Conservation (phyloP, 441 rosid species). For the Gossypium davidsonii region DNA sequence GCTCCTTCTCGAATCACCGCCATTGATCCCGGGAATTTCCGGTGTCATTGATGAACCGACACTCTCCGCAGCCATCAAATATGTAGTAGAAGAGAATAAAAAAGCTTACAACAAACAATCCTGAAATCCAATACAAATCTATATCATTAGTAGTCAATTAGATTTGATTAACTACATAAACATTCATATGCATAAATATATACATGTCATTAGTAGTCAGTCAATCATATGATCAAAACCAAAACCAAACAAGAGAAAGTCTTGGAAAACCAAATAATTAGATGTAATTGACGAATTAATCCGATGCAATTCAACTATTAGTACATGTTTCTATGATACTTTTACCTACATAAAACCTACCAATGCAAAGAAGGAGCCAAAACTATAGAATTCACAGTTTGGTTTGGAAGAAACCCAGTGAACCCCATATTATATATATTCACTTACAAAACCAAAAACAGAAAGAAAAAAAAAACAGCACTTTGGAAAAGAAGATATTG, state of each 20-base stretch:
- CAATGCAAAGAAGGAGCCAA: background rate
- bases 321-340: too few species aligned
- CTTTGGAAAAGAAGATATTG: too few species aligned
- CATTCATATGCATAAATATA: background rate
- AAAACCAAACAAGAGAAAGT: background rate
- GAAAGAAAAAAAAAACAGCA: background rate
- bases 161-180: too few species aligned
- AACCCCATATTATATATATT: constrained; percentile 14
- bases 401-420: constrained; percentile 24
- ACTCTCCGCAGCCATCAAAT: constrained; percentile 51
- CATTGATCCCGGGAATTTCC: constrained; percentile 24
- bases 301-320: too few species aligned
- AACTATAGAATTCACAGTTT: constrained; percentile 21
- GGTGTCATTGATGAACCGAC: constrained; percentile 27
- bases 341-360: background rate
- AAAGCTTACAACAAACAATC: constrained; percentile 7
- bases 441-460: background rate
- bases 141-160: background rate
- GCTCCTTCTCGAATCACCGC: constrained; percentile 34
- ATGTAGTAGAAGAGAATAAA: constrained; percentile 15
- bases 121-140: constrained; percentile 14
- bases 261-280: too few species aligned
- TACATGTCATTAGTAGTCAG: background rate
- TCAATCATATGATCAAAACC: background rate
- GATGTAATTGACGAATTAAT: too few species aligned